A percentile compares a stretch with the other conserved stretches of the same genome.
These are phyloP conservation scores for Penicillium thymicola DNA, from an alignment of 2,329 filamentous ascomycete genomes.

Conservation along the genomic window DNA sequence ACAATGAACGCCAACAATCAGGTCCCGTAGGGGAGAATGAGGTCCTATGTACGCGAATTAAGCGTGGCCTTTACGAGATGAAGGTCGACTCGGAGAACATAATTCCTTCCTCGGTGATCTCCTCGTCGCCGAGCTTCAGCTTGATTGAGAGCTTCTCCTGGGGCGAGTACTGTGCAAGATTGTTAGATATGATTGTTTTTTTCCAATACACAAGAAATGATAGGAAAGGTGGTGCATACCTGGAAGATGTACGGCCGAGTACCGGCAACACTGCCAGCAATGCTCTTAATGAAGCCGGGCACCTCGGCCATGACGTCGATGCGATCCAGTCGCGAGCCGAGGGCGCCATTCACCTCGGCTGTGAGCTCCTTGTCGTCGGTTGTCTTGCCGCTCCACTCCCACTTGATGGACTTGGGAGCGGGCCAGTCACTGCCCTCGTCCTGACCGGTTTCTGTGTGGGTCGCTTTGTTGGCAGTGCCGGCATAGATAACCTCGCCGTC, in stretches of 20 bases:
- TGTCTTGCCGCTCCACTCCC: conserved; percentile 72
- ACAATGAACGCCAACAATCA: conserved; percentile 28
- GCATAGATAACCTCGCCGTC: conserved; percentile 77
- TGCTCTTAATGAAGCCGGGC: conserved; percentile 89
- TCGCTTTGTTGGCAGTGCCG: conserved; percentile 61
- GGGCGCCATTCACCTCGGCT: conserved; percentile 64
- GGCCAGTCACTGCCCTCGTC: conserved; percentile 85
- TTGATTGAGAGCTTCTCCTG: conserved; percentile 67
- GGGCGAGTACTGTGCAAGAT: conserved; percentile 62
- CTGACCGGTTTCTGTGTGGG: conserved; percentile 65
- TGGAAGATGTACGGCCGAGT: conserved; percentile 98
- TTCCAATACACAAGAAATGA: background rate
- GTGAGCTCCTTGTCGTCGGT: conserved; percentile 72
- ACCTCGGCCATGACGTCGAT: conserved; percentile 97
- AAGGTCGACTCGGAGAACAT: conserved; percentile 94
- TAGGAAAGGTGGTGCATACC: conserved; percentile 48
- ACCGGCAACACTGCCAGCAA: conserved; percentile 82
- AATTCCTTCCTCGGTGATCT: conserved; percentile 71
- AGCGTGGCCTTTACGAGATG: conserved; percentile 60
- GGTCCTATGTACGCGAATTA: conserved; percentile 30
- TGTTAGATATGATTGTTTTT: background rate
- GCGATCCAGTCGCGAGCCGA: conserved; percentile 71
- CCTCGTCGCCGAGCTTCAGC: conserved; percentile 78
- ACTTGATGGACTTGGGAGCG: conserved; percentile 72
- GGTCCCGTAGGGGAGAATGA: conserved; percentile 15